A percentile compares a stretch with the other conserved stretches of the same genome.
Conservation (phyloP, 169 alveolate genomes). For the Plasmodium coatneyi region DNA sequence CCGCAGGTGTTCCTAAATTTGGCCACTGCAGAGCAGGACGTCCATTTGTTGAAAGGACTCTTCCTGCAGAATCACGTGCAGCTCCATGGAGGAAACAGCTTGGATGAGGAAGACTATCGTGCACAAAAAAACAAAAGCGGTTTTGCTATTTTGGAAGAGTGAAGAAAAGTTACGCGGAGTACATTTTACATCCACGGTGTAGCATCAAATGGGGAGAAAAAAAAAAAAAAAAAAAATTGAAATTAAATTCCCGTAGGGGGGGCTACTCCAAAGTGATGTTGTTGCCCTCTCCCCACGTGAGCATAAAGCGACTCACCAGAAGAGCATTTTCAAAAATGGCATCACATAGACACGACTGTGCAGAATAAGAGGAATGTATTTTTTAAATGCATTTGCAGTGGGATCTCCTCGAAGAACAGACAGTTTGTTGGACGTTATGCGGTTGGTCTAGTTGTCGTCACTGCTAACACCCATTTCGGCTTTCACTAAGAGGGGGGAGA, state of each 20-base stretch:
- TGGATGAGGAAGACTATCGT: too few relatives aligned
- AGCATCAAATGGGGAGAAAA: neutral
- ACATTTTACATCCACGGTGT: neutral
- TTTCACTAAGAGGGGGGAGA: constrained; percentile 25
- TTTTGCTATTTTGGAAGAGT: too few relatives aligned
- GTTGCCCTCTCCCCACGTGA: neutral
- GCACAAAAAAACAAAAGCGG: too few relatives aligned
- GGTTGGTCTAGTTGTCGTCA: constrained; percentile 30
- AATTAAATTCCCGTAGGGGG: neutral
- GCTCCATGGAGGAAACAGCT: neutral
- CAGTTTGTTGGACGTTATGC: neutral
- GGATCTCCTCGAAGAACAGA: neutral
- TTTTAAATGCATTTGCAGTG: neutral
- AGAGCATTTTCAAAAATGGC: neutral
- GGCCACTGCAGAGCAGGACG: neutral
- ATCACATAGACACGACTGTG: neutral
- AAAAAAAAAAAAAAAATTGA: too few relatives aligned
- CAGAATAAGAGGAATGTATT: neutral
- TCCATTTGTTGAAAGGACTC: constrained; percentile 15
- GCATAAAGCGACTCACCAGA: neutral
- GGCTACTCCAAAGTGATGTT: neutral
- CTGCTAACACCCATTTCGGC: constrained; percentile 70
- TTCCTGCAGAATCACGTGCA: constrained; percentile 58
- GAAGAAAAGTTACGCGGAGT: too few relatives aligned
- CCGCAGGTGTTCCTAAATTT: constrained; percentile 28